A percentile compares a stretch with the other conserved stretches of the same genome.
phyloP scores from a whole-genome alignment of 192 early-diverging fungal species.

The Backusella tarrabulga region DNA sequence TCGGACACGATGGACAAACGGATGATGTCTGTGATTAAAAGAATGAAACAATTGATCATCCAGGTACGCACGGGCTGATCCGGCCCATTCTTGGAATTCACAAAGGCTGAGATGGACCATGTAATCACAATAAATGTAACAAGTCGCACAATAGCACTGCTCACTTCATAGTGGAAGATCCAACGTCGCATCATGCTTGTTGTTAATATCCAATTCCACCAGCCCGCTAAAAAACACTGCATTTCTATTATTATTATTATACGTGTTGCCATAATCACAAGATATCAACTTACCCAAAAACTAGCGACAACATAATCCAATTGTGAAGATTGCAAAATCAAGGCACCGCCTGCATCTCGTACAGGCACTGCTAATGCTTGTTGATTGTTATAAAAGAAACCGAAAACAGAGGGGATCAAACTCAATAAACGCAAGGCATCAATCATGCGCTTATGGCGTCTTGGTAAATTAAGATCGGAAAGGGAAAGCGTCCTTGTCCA shows the following conservation, averaged over 20 bases:
- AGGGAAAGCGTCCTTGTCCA: slow-evolving; percentile 17
- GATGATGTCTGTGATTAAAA: slow-evolving; percentile 41
- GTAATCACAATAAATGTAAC: slow-evolving; percentile 52
- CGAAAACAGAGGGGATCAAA: slow-evolving; percentile 39
- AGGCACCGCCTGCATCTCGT: slow-evolving; percentile 32
- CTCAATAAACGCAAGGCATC: slow-evolving; percentile 36
- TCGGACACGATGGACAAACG: slow-evolving; percentile 31
- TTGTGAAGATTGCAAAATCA: slow-evolving; percentile 33
- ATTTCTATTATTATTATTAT: not conserved
- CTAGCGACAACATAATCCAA: slow-evolving; percentile 42
- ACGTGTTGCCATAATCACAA: not conserved
- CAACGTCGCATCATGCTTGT: slow-evolving; percentile 57
- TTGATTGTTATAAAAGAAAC: slow-evolving; percentile 26
- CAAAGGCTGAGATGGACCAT: slow-evolving; percentile 53
- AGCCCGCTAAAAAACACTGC: slow-evolving; percentile 53
- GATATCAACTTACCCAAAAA: slow-evolving; percentile 36
- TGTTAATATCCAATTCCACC: slow-evolving; percentile 55
- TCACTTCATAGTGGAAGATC: slow-evolving; percentile 57
- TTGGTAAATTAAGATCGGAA: slow-evolving; percentile 36
- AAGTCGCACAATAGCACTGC: slow-evolving; percentile 50
- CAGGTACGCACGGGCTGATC: slow-evolving; percentile 55
- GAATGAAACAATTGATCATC: slow-evolving; percentile 50
- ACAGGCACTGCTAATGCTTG: slow-evolving; percentile 21
- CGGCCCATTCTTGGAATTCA: slow-evolving; percentile 32
- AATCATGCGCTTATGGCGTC: slow-evolving; percentile 34